phyloP scores from a whole-genome alignment of 2,329 filamentous ascomycete species.

The Colletotrichum eremochloae region DNA sequence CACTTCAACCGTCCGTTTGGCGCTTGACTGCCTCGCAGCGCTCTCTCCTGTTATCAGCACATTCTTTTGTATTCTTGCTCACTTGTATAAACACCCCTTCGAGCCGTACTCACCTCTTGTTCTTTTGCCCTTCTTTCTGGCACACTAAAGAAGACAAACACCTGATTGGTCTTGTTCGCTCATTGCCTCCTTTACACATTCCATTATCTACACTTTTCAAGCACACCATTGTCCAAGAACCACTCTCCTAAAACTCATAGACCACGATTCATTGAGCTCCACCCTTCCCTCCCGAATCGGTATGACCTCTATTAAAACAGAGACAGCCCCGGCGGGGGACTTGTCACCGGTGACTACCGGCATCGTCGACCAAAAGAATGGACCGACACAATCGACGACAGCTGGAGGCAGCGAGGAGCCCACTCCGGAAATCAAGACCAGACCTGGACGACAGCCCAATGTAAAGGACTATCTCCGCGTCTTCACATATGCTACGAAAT shows the following conservation, averaged over 20 bases:
- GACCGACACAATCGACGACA: background rate
- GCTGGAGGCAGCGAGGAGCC: slow-evolving; percentile 46
- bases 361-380: slow-evolving; percentile 25
- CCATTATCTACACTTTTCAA: background rate
- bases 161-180: background rate
- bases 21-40: background rate
- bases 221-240: background rate
- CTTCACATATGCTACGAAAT: slow-evolving; percentile 67
- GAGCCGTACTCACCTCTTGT: background rate
- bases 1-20: background rate
- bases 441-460: slow-evolving; percentile 60
- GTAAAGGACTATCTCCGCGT: slow-evolving; percentile 64
- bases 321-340: slow-evolving; percentile 9
- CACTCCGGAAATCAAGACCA: slow-evolving; percentile 51
- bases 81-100: slow-evolving; percentile 4
- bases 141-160: background rate
- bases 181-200: background rate
- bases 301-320: slow-evolving; percentile 19
- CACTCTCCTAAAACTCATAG: background rate
- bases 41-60: background rate
- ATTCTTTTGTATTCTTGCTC: background rate
- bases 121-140: background rate
- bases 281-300: background rate
- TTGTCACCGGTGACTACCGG: background rate
- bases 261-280: slow-evolving; percentile 4